phyloP scores from a whole-genome alignment of 495 filamentous ascomycete species.

The Penicillium longicatenatum region DNA sequence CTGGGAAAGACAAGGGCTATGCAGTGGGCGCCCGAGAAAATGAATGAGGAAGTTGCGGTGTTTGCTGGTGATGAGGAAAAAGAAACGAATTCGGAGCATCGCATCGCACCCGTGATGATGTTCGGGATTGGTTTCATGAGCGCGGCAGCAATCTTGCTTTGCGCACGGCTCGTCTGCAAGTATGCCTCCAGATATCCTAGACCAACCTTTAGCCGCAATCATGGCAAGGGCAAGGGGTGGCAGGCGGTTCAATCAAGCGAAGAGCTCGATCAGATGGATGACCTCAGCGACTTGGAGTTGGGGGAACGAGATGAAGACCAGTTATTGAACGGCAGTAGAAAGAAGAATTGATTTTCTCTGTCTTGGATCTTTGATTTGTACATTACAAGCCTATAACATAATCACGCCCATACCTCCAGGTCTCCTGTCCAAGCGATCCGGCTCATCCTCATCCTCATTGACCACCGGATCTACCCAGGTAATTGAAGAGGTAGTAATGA shows the following conservation, averaged over 20 bases:
- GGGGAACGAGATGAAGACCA: slow-evolving; percentile 3
- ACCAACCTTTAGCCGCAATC: not conserved
- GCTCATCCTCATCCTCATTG: too few relatives aligned
- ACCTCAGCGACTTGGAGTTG: slow-evolving; percentile 11
- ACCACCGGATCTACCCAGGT: too few relatives aligned
- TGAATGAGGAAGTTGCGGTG: slow-evolving; percentile 10
- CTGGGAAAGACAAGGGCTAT: slow-evolving; percentile 10
- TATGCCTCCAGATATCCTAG: not conserved
- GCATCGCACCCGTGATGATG: not conserved
- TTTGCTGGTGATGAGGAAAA: slow-evolving; percentile 2
- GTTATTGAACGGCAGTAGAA: not conserved
- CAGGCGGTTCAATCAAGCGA: slow-evolving; percentile 1
- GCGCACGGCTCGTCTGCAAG: slow-evolving; percentile 12
- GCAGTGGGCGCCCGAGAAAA: slow-evolving; percentile 18
- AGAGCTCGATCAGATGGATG: slow-evolving; percentile 18
- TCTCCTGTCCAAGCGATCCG: too few relatives aligned
- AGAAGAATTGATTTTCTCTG: too few relatives aligned
- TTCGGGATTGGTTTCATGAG: slow-evolving; percentile 18
- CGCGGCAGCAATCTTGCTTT: slow-evolving; percentile 9
- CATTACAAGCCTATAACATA: not conserved
- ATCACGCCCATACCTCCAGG: too few relatives aligned
- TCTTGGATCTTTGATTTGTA: too few relatives aligned
- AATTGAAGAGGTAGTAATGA: too few relatives aligned
- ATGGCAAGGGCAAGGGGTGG: not conserved
- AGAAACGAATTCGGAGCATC: not conserved